Conservation (phyloP, 2,329 filamentous ascomycete species). For the Knufia fluminis region DNA sequence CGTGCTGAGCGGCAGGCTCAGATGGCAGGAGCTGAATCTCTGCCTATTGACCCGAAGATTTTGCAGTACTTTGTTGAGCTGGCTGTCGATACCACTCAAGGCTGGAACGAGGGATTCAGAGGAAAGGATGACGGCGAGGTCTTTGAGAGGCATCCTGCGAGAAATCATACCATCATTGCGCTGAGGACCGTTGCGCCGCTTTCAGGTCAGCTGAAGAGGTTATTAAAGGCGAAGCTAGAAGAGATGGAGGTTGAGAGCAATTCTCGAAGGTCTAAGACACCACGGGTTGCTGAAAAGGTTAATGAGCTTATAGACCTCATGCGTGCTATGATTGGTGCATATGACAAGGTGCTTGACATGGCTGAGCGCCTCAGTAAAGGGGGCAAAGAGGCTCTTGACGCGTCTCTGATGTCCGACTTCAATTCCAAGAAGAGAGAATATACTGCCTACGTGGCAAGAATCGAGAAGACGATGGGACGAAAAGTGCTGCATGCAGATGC, state of each 20-base stretch:
- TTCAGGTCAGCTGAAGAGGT: conserved; percentile 13
- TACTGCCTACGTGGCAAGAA: conserved; percentile 2
- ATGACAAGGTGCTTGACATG: conserved; percentile 24
- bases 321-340: conserved; percentile 27
- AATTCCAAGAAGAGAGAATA: conserved; percentile 1
- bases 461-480: not conserved
- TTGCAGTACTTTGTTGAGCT: conserved; percentile 20
- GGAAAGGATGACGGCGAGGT: conserved; percentile 18
- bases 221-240: conserved; percentile 17
- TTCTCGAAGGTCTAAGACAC: not conserved
- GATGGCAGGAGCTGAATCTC: conserved; percentile 9
- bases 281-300: conserved; percentile 12
- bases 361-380: conserved; percentile 19
- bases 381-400: conserved; percentile 18
- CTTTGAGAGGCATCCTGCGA: conserved; percentile 19
- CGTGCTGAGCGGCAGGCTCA: not conserved
- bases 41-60: conserved; percentile 18
- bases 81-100: conserved; percentile 20
- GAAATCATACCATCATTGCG: conserved; percentile 19
- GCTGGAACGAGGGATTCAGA: conserved; percentile 13
- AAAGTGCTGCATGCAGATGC: not conserved
- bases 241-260: conserved; percentile 17
- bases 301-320: conserved; percentile 22
- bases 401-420: conserved; percentile 5
- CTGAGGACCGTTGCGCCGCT: conserved; percentile 14